Evolutionary conservation across 2,329 filamentous ascomycete species (phyloP), one percentile per base, ranked within the genome.

Genomic region (Fusarium globosum): DNA sequence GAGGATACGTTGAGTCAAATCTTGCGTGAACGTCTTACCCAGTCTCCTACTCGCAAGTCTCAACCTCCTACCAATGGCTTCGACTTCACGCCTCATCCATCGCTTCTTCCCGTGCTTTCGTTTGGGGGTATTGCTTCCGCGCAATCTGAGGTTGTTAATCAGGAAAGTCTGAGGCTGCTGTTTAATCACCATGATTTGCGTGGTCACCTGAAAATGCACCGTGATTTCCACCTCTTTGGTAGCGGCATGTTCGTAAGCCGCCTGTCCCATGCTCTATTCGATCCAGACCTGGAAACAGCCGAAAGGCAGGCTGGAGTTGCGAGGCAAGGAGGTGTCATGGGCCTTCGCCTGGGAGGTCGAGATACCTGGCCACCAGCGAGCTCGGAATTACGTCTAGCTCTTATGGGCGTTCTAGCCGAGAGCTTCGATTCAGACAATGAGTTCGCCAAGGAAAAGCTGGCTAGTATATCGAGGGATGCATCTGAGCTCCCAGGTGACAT

Each of bases 351-450:
- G 2, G 93, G 93, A n/a, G 90, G 89, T 5, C 89, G 94, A 76
- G 91, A 94, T 62, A 94, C 88, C 38, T 98, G 96, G 96, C 96
- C 96, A 33, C 96, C 96, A 9, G 95, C 95, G 30, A 97, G 94
- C 80, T 98, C 95, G 1, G 96, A 98, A 80, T 84, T 99, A n/a
- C 90, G 95, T 15, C 86, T 98, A 10, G 94, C 94, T 1, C 86
- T 99, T 23, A 97, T 95, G 88, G 95, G 94, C 0, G 88, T 98
- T 2, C 84, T 98, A 12, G 88, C 89, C 4, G 95, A 98, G 72
- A 94, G 90, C 72, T 94, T 94, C 75, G 82, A 77, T 72, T 81
- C 65, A 30, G 73, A 76, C 43, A 74, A 69, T 49, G 74, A 62
- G 23, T 72, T 69, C 21, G 67, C 56, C 33, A 68, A 74, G 13